phyloP scores from a whole-genome alignment of 2,329 filamentous ascomycete species.

The Claviceps africana region DNA sequence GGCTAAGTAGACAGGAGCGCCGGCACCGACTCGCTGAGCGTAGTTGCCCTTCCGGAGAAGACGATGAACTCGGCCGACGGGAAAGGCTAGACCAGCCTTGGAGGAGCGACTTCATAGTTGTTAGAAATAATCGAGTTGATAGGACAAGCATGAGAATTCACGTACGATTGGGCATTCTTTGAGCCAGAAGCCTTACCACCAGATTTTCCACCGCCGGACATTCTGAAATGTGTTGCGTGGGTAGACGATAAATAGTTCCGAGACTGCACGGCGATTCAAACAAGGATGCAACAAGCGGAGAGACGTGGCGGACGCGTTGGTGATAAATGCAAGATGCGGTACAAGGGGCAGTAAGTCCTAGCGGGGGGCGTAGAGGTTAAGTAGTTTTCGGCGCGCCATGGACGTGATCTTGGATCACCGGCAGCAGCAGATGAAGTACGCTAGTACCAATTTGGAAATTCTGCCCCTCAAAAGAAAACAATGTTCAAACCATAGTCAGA shows the following conservation, averaged over 20 bases:
- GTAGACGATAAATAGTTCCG: background rate
- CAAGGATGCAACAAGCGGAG: slow-evolving; percentile 1
- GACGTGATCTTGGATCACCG: slow-evolving; percentile 37
- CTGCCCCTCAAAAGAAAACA: slow-evolving; percentile 7
- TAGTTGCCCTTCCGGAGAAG: slow-evolving; percentile 99
- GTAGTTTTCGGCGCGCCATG: slow-evolving; percentile 38
- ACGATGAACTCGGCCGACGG: slow-evolving; percentile 98
- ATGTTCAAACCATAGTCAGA: slow-evolving; percentile 14
- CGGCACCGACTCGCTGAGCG: slow-evolving; percentile 97
- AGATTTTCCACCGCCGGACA: slow-evolving; percentile 99
- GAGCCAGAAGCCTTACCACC: slow-evolving; percentile 98
- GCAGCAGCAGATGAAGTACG: slow-evolving; percentile 4
- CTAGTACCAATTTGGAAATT: slow-evolving; percentile 22
- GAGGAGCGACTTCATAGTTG: slow-evolving; percentile 66
- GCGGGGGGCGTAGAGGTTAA: slow-evolving; percentile 38
- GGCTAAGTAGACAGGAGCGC: slow-evolving; percentile 92
- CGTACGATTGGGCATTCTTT: slow-evolving; percentile 99
- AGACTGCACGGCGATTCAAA: slow-evolving; percentile 7
- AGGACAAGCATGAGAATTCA: slow-evolving; percentile 15
- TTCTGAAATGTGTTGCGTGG: slow-evolving; percentile 49
- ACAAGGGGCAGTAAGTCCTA: slow-evolving; percentile 21
- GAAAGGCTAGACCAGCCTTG: slow-evolving; percentile 98
- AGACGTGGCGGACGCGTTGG: slow-evolving; percentile 22
- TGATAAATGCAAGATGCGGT: slow-evolving; percentile 21
- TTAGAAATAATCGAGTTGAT: background rate